Base-by-base conservation (phyloP, 176 grass and related monocot genomes). In the Oryza nivara region DNA sequence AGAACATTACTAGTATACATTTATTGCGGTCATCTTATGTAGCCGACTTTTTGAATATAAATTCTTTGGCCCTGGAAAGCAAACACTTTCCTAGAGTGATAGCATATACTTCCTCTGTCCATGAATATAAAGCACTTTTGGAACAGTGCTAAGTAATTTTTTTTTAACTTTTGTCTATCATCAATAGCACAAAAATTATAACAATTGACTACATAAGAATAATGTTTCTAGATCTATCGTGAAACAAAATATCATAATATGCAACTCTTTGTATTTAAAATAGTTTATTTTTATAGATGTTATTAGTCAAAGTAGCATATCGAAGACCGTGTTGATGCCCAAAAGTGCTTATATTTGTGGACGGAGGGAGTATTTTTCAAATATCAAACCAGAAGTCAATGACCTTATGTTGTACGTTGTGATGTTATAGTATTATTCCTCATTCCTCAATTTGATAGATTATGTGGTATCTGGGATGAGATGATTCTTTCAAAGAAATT, bases 391-490 rank as follows among this genome's bases (percentile, higher is more conserved):
- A 64, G 68, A 68, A 63, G 58, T 63, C 58, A 63, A 63, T 63
- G 17, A 44, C n/a, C 6, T 64, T 48, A 43, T n/a, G 65, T 11
- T 67, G n/a, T 78, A 58, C 6, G 10, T 10, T 63, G 20, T 63
- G 58, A 1, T 63, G n/a, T 23, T 25, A 15, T 66, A 68, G 51
- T 28, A 20, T 4, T 43, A 51, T 34, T 84, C 26, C 16, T 22
- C 47, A 7, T 16, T 56, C 7, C 48, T 75, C 28, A 75, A 14
- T 48, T 47, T 69, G 23, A 26, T 20, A 70, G 11, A 43, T 41
- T 72, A 41, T n/a, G 70, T 88, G 80, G 40, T 25, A 25, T 86
- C 76, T 46, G 40, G 49, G 36, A 67, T 46, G 40, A 49, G 36
- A 67, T 48, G 28, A 38, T 83, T 15, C 6, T 65, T 56, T 28